A percentile compares a stretch with the other conserved stretches of the same genome.
These are phyloP conservation scores for Agaricales sp. DNA, from an alignment of 1,284 basidiomycete species.

Conservation along the genomic window DNA sequence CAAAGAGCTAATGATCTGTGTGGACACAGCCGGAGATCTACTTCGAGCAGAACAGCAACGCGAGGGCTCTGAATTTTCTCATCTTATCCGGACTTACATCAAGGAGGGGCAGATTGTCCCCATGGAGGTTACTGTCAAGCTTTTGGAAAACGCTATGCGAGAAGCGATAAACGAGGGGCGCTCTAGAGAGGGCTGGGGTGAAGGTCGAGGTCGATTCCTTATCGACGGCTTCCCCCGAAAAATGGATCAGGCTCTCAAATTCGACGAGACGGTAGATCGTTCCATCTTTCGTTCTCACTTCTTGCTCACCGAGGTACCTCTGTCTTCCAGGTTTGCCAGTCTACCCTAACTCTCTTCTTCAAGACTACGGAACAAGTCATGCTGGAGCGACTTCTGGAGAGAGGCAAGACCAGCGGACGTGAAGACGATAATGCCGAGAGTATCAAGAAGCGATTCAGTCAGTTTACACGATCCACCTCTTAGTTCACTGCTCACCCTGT, in stretches of 20 bases:
- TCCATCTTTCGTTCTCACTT: neutral
- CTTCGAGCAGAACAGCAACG: constrained; percentile 91
- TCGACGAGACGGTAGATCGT: constrained; percentile 73
- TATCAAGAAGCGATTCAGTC: constrained; percentile 94
- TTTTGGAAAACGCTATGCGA: constrained; percentile 90
- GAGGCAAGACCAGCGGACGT: constrained; percentile 89
- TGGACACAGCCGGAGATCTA: constrained; percentile 90
- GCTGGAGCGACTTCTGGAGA: constrained; percentile 77
- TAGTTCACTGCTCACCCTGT: constrained; percentile 7
- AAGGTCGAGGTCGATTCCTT: constrained; percentile 80
- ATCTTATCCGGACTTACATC: constrained; percentile 85
- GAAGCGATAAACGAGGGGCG: constrained; percentile 41
- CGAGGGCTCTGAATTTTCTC: constrained; percentile 77
- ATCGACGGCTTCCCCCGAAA: constrained; percentile 98
- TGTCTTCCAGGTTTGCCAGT: constrained; percentile 59
- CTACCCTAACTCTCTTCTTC: constrained; percentile 81
- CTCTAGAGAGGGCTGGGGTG: constrained; percentile 51
- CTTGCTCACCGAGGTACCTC: constrained; percentile 5
- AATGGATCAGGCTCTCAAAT: constrained; percentile 96
- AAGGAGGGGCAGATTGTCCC: constrained; percentile 93
- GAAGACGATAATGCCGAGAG: constrained; percentile 95
- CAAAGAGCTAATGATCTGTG: constrained; percentile 3
- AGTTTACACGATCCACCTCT: constrained; percentile 18
- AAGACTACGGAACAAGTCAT: constrained; percentile 87
- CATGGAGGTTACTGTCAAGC: constrained; percentile 93